Base-by-base conservation (phyloP, 73 alveolate species). In the Effrenium voratum region DNA sequence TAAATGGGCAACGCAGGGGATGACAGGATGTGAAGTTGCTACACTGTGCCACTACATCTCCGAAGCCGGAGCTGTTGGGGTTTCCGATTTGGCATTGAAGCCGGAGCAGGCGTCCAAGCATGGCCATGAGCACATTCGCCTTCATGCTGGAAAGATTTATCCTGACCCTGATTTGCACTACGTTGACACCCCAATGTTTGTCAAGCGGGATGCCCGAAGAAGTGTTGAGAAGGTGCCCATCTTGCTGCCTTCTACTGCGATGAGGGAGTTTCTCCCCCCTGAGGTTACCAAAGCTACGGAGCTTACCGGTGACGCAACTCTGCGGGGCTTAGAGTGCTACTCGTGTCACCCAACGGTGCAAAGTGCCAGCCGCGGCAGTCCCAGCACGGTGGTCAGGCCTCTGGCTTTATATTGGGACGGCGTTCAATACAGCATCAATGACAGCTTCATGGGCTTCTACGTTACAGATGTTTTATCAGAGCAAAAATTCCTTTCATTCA, bases 401-500 rank as follows among this genome's bases (percentile, higher is more conserved):
- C 3, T 81, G 1, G 38, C 73, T 12, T 46, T 81, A 0, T 81
- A 81, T 46, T 81, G 59, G 40, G 92, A 81, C 10, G 92, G 92
- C 15, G 92, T 81, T 1, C 43, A 43, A 30, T 81, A 81, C 73
- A 46, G 50, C 34, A 81, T 46, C 43, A 45, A 81, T 32, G 92
- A 81, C 12, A 38, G 47, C 91, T 81, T 81, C 72, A 46, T 55
- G 6, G 91, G 63, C 4, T 81, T 81, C 73, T 81, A 46, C 30
- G 66, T 81, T 26, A 81, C 91, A 0, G 91, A 81, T 72, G 15
- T 81, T 46, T 28, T 52, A 8, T 38, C 73, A 2, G 44, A 22
- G 49, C 91, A 81, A 32, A 81, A 81, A 47, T 81, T 81, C 47
- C 49, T 81, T 3, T 34, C 60, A 10, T 81, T 45, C 91, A 44